Evolutionary conservation across 2,329 filamentous ascomycete genomes (phyloP).

Genomic region (Microdochium paspali): DNA sequence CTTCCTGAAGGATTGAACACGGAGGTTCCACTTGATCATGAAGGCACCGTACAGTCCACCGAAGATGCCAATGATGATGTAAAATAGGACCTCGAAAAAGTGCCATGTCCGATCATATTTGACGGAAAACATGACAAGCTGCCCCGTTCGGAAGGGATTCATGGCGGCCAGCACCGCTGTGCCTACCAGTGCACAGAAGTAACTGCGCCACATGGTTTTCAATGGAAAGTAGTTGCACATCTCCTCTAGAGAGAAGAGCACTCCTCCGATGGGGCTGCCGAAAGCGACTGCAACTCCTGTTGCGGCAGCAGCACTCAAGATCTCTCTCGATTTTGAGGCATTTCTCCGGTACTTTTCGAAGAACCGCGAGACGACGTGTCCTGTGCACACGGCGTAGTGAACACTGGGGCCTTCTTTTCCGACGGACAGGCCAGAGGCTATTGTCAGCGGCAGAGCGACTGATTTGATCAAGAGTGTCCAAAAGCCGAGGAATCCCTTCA

Average conservation of each 20-base stretch:
- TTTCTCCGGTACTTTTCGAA: conserved; percentile 90
- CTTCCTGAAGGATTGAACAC: conserved; percentile 85
- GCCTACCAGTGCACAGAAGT: conserved; percentile 93
- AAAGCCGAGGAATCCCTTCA: conserved; percentile 93
- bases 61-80: conserved; percentile 83
- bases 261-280: conserved; percentile 92
- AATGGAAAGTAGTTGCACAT: conserved; percentile 95
- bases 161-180: conserved; percentile 88
- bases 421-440: conserved; percentile 87
- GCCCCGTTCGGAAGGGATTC: conserved; percentile 95
- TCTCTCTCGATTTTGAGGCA: conserved; percentile 89
- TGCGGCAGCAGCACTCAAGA: conserved; percentile 87
- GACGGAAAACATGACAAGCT: conserved; percentile 98
- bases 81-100: conserved; percentile 93
- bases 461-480: conserved; percentile 94
- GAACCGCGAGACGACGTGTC: conserved; percentile 87
- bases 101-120: conserved; percentile 95
- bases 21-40: conserved; percentile 95
- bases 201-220: conserved; percentile 96
- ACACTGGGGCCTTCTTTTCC: conserved; percentile 97
- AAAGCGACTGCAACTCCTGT: conserved; percentile 95
- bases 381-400: conserved; percentile 97
- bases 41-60: conserved; percentile 93
- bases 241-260: conserved; percentile 93
- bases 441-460: conserved; percentile 79